Base-by-base conservation (phyloP, 768 basidiomycete species). In the Sistotremastrum niveocremeum region DNA sequence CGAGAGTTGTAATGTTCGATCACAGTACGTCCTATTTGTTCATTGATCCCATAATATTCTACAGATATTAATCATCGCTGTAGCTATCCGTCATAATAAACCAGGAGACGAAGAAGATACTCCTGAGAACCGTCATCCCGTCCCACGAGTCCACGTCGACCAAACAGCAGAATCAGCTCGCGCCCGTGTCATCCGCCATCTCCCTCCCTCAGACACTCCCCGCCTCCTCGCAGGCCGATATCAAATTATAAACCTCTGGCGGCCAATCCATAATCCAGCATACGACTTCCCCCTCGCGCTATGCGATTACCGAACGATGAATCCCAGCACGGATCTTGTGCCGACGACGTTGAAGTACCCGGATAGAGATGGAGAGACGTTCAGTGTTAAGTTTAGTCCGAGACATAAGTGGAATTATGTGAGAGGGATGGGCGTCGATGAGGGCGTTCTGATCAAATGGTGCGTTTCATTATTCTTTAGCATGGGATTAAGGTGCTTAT, bases 1-100 rank as follows among this genome's bases (percentile, higher is more conserved):
- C 64, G 51, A 63, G 67, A 29, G 74, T 77, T 6, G 71, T 78
- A 11, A 44, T 79, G 9, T 82, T 81, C 51, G 77, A 80, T 52
- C 78, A 80, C 54, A 79, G 79, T 76, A 48, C 45, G 76, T 55
- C 31, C 20, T n/a, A 8, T 6, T 41, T 10, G 7, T 9, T 41
- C 39, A 6, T 20, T 29, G 41, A 12, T 5, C 11, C 34, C 11
- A 28, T 5, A 3, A 5, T 6, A 9, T 7, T 33, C 34, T 10
- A 28, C 41, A 5, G 8, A 41, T 11, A 20, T 33, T 31, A 6
- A 20, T 20, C 2, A 20, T 20, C 20, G 20, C 2, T 2, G 2
- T 39, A 73, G 72, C 71, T 0, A 62, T 71, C 40, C 68, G 71
- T 34, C 63, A 69, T 20, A 65, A 57, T 31, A 58, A 63, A 38